Evolutionary conservation across 2,329 filamentous ascomycete species (phyloP), one percentile per base, ranked within the genome.

Genomic region (Diaporthe batatas): DNA sequence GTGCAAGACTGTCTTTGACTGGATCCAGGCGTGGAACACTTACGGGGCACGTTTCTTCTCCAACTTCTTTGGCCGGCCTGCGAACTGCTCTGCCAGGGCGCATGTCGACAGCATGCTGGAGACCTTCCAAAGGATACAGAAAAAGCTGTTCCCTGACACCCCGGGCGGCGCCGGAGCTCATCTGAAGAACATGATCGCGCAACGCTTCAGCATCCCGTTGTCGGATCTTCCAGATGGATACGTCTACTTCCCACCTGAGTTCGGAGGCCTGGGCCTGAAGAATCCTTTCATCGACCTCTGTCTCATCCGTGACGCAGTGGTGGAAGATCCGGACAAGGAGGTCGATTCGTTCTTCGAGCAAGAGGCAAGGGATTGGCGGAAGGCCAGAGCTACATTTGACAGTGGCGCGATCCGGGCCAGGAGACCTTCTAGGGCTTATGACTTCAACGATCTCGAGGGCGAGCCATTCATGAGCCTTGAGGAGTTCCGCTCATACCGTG

Each of bases 21-120:
- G 88, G 84, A 84, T 91, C 4, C 86, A 90, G 75, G 88, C 88
- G 0, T 91, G 89, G 84, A 91, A 91, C 76, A 86, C 83, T 51
- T 91, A 90, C 77, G 85, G 87, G 39, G 84, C 83, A 10, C 84
- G 85, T 1, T 91, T 91, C 79, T 90, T 91, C 77, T 81, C 82
- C 68, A 87, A 86, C 75, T 90, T 90, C 76, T 90, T 91, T 73
- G 88, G 86, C 10, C 85, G 85, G 70, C 85, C 88, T 4, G 86
- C 87, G 18, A 83, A 86, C 72, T 89, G 87, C 74, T 88, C 90
- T 74, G 87, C 87, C 0, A 84, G 84, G 25, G 79, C 83, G 53
- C 89, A 91, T 76, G 84, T 90, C 69, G 86, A 90, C 75, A 86
- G 85, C 81, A 86, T 89, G 71, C 82, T 90, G 68, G 79, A 81